Base-by-base conservation (phyloP, 164 flowering plant species). In the Aristolochia contorta region DNA sequence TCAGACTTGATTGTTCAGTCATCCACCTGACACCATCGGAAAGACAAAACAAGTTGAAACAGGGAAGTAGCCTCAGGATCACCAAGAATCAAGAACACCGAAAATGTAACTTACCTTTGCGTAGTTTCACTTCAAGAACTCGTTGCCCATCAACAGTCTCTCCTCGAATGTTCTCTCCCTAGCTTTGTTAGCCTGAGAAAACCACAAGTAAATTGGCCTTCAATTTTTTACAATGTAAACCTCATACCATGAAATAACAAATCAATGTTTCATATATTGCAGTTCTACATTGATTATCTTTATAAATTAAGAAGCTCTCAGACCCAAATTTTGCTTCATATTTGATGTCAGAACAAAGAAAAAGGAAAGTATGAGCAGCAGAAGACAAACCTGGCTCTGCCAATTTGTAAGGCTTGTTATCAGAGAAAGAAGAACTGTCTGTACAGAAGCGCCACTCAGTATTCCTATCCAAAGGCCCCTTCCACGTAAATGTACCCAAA, bases 391-490 rank as follows among this genome's bases (percentile, higher is more conserved):
- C 87, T 81, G 83, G 19, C 80, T 60, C 60, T 87, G 77, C 92
- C 92, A 90, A 61, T 84, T 74, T n/a, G 80, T 80, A 25, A 73
- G 67, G 49, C 70, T 23, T 32, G 92, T 78, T 20, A 90, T 71
- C 13, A 79, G 16, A 7, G 64, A 18, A 14, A 82, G 84, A 41
- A 85, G 56, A 25, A 51, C 8, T 15, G 76, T 30, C 64, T 90
- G 97, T 23, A 82, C 19, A 51, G 68, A 46, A 30, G 86, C 63
- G 21, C 95, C 95, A 45, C 62, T 48, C 46, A 69, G 66, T 33
- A 85, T 72, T 18, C 97, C 97, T 45, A 83, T 73, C 97, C 95
- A 90, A 0, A 87, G 84, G 2, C 97, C 97, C 60, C 45, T 80
- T 56, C 85, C 95, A 69, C 82, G 60, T 14, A 80, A 47, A 18